Evolutionary conservation across 148 eudicot genomes (phyloP), one percentile per base, ranked within the genome.

Genomic region (Cornus suecica): DNA sequence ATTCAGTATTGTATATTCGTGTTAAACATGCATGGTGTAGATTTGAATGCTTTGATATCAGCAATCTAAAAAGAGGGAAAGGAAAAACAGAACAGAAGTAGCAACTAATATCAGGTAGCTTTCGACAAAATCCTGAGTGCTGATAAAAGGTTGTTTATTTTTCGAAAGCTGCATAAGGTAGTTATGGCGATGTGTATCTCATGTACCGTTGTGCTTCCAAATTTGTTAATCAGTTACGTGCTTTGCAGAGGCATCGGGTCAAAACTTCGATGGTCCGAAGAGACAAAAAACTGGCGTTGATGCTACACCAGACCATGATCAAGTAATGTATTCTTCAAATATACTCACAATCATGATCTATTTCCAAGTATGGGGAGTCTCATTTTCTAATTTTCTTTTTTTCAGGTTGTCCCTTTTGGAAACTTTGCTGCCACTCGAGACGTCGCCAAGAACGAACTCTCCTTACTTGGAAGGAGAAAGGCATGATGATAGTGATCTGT

Each of bases 161-260:
- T 51, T 18, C 45, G 9, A 22, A 58, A 10, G 25, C 10, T 18
- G 25, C 4, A 58, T 66, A 20, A 2, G 45, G n/a, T n/a, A n/a
- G n/a, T n/a, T n/a, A n/a, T n/a, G n/a, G n/a, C n/a, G n/a, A n/a
- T n/a, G n/a, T n/a, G n/a, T n/a, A n/a, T n/a, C n/a, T n/a, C n/a
- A n/a, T n/a, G n/a, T n/a, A n/a, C 23, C 10, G 5, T 56, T 16
- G 6, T 15, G 22, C 61, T 56, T 2, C 6, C 61, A 16, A 56
- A 56, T 56, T 1, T 56, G 61, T 16, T 56, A 9, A 45, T 45
- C 10, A 15, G 22, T 28, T 70, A 24, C n/a, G n/a, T n/a, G 14
- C 24, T 42, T 27, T 80, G 79, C 88, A 94, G 98, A 92, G 82
- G 85, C 67, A 48, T 86, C 88, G 1, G 98, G 69, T 85, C 98